Evolutionary conservation across 306 rosid genomes (phyloP), one percentile per base, ranked within the genome.

Genomic region (Prunus persica): DNA sequence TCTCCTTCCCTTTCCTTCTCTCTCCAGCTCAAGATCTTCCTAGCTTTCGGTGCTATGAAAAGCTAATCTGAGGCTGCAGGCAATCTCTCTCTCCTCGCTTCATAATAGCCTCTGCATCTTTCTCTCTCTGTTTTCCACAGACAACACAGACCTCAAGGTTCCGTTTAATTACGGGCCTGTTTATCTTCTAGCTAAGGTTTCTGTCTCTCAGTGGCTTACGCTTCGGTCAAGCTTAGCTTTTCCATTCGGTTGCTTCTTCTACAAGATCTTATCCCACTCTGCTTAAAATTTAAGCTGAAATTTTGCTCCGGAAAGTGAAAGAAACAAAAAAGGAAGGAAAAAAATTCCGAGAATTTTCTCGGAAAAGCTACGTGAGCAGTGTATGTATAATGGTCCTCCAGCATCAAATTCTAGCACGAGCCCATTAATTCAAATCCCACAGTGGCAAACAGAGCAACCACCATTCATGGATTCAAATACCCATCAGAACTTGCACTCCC

Each of bases 181-280:
- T 88, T 79, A 32, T 73, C 77, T 80, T 80, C 81, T 54, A 5
- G 11, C 75, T 43, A 68, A 49, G 58, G 58, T 65, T 43, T 61
- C 25, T 45, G 13, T 14, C n/a, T 72, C 49, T 51, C 61, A 47
- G 55, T 49, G 62, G 72, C 65, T 81, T 73, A 60, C 43, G 30
- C 55, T 87, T 57, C 20, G 67, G 76, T 69, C 61, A 41, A 52
- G 77, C 68, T 58, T 16, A 22, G 22, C 27, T 70, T 65, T 71
- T 15, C 47, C 55, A 15, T 63, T 28, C 16, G 71, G 76, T 90
- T 88, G 79, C 97, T 93, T 90, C 92, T 62, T 76, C 83, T n/a
- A 68, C 86, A 90, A 89, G 94, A 87, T 91, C 97, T 94, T 90
- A 90, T 94, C 98, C 78, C 55, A 32, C 82, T 80, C 91, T 82